Conservation (phyloP, 2,329 filamentous ascomycete genomes). For the Trichoderma cornu-damae region DNA sequence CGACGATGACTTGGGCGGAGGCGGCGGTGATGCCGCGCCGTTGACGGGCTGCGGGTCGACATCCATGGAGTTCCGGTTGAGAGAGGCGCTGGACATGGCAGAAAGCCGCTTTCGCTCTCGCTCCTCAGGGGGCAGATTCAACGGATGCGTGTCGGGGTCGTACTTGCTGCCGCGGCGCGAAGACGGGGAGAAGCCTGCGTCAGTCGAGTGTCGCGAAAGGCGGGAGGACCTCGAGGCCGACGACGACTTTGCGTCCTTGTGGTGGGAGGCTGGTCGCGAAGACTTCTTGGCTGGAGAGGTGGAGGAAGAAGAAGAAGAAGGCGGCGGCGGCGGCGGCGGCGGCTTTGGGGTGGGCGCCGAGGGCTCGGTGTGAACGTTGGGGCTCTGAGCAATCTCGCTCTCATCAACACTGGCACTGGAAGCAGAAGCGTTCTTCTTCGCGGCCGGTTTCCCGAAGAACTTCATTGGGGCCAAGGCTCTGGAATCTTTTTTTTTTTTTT, state of each 20-base stretch:
- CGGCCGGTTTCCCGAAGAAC: constrained; percentile 46
- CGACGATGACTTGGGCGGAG: constrained; percentile 31
- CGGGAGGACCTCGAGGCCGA: constrained; percentile 39
- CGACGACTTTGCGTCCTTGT: constrained; percentile 28
- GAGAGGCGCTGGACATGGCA: constrained; percentile 53
- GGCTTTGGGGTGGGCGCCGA: constrained; percentile 32
- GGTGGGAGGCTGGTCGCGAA: constrained; percentile 29
- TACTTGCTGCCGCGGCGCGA: constrained; percentile 50
- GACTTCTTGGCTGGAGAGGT: constrained; percentile 28
- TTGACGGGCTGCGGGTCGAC: constrained; percentile 61
- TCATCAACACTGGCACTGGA: constrained; percentile 30
- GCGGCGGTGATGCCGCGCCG: constrained; percentile 49
- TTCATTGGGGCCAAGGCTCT: constrained; percentile 40
- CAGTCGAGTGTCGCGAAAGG: constrained; percentile 46
- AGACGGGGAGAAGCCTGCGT: constrained; percentile 38
- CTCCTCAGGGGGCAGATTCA: constrained; percentile 88
- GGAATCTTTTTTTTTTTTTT: no score
- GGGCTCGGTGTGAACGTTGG: constrained; percentile 34
- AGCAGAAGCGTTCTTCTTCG: constrained; percentile 39
- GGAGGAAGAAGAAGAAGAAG: constrained; percentile 30
- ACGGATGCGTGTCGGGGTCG: constrained; percentile 72
- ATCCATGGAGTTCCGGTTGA: constrained; percentile 72
- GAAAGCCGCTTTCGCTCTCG: constrained; percentile 75
- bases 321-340: no score
- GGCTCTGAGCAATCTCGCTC: constrained; percentile 36